Conservation (phyloP, 116 monocot genomes). For the Dioscorea cayenensis region DNA sequence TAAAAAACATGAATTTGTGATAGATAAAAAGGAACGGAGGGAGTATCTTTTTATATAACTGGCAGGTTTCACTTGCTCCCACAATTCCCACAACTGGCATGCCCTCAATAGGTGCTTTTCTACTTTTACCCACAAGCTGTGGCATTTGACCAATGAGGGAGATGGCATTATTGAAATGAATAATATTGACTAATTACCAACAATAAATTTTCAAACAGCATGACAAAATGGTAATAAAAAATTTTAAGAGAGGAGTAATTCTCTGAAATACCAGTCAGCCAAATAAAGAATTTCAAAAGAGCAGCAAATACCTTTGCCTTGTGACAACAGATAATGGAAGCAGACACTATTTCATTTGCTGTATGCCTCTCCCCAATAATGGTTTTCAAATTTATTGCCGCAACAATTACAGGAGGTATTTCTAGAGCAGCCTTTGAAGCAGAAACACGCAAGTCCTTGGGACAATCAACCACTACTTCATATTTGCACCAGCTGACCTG, state of each 20-base stretch:
- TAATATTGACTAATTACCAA: too few species aligned
- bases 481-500: slow-evolving; percentile 99
- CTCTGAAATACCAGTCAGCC: not conserved
- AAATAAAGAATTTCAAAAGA: not conserved
- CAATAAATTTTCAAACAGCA: too few species aligned
- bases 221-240: too few species aligned
- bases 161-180: too few species aligned
- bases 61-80: not conserved
- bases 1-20: too few species aligned
- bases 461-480: slow-evolving; percentile 75
- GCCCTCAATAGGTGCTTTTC: too few species aligned
- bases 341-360: slow-evolving; percentile 84
- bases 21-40: too few species aligned
- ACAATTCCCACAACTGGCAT: too few species aligned
- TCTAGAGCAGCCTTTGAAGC: slow-evolving; percentile 45
- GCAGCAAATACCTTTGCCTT: slow-evolving; percentile 64
- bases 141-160: too few species aligned
- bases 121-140: too few species aligned
- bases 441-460: slow-evolving; percentile 62
- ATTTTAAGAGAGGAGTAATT: too few species aligned
- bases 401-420: slow-evolving; percentile 69
- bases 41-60: not conserved
- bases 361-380: slow-evolving; percentile 62
- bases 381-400: slow-evolving; percentile 93
- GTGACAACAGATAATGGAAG: slow-evolving; percentile 85